Evolutionary conservation across 176 grass and related monocot species (phyloP).

Genomic region (Oryza officinalis): DNA sequence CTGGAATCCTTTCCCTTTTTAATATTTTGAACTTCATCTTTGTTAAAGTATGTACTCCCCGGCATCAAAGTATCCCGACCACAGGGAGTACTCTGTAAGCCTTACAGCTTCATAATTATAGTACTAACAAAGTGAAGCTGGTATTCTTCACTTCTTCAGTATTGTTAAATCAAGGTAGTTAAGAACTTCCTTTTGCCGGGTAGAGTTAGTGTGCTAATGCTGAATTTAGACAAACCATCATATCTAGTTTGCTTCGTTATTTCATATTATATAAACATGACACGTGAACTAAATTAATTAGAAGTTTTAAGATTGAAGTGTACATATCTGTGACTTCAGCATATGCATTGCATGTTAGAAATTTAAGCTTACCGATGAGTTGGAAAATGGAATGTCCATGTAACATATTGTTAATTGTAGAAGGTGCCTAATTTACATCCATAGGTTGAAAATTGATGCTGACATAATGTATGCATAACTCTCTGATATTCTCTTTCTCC

Average conservation of each 20-base stretch:
- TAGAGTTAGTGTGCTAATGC: neutral
- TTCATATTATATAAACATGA: conserved; percentile 3
- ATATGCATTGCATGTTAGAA: neutral
- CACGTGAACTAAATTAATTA: conserved; percentile 1
- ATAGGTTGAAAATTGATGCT: neutral
- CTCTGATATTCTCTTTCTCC: neutral
- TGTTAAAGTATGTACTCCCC: no score
- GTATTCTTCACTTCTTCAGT: neutral
- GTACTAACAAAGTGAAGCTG: neutral
- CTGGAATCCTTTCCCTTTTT: neutral
- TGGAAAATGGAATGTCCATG: neutral
- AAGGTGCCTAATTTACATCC: neutral
- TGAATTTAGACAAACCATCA: neutral
- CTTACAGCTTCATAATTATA: neutral
- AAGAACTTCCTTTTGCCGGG: neutral
- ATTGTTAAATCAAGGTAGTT: neutral
- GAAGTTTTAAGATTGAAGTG: neutral
- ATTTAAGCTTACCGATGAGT: neutral
- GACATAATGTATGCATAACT: neutral
- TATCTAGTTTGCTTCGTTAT: neutral
- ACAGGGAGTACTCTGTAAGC: neutral
- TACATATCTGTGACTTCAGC: neutral
- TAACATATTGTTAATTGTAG: neutral
- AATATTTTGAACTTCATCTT: neutral
- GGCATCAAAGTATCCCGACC: no score